phyloP scores from a whole-genome alignment of 1,139 yeast genomes.

The Protomyces lactucae-debilis region DNA sequence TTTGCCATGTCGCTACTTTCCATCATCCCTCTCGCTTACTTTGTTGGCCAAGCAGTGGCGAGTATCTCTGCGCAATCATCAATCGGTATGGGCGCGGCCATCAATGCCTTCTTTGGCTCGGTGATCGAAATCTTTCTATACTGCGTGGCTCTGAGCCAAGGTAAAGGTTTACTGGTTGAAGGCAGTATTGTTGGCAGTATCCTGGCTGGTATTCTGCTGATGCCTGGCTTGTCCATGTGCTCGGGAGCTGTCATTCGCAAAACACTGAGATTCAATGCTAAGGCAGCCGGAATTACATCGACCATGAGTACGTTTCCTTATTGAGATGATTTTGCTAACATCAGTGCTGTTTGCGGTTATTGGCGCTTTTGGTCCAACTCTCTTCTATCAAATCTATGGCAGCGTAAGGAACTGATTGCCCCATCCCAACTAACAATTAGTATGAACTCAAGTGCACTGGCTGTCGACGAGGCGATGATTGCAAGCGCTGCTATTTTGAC shows the following conservation, averaged over 20 bases:
- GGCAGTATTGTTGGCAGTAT: constrained; percentile 97
- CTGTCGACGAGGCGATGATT: constrained; percentile 45
- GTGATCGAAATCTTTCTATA: constrained; percentile 88
- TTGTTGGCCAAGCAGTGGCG: constrained; percentile 98
- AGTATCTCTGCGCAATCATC: constrained; percentile 97
- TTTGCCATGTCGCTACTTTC: constrained; percentile 75
- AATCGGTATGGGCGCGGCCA: constrained; percentile 99
- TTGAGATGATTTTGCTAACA: background rate
- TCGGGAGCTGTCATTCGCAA: constrained; percentile 89
- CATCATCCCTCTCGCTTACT: constrained; percentile 89
- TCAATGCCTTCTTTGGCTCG: constrained; percentile 95
- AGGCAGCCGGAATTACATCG: constrained; percentile 94
- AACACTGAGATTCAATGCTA: constrained; percentile 91
- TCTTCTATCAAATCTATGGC: constrained; percentile 86
- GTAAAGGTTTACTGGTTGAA: constrained; percentile 85
- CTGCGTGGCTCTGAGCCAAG: constrained; percentile 81
- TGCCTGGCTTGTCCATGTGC: constrained; percentile 96
- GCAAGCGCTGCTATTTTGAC: constrained; percentile 69
- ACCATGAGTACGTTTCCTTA: constrained; percentile 72
- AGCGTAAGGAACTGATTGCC: constrained; percentile 37
- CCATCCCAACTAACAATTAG: background rate
- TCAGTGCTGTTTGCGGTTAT: constrained; percentile 53
- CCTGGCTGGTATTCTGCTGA: constrained; percentile 79
- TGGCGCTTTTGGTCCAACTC: constrained; percentile 89
- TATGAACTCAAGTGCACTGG: constrained; percentile 68